A percentile compares a stretch with the other conserved stretches of the same genome.
Conservation (phyloP, 108 stramenopile genomes). For the Chaetoceros muelleri region DNA sequence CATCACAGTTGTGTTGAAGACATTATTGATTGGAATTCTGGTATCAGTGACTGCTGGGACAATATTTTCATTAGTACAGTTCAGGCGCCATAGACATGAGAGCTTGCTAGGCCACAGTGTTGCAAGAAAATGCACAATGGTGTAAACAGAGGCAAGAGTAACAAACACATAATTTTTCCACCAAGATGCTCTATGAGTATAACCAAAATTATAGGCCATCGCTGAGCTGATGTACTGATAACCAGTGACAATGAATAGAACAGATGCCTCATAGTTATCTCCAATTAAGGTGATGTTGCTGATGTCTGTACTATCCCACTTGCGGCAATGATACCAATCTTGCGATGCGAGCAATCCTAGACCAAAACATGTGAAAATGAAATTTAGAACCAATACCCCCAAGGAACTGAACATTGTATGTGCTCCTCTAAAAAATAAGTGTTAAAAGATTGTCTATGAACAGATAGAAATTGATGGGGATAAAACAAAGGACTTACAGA, state of each 20-base stretch:
- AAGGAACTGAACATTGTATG: conserved; percentile 33
- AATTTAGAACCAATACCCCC: conserved; percentile 41
- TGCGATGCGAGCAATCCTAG: conserved; percentile 29
- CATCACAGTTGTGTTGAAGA: conserved; percentile 50
- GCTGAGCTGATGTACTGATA: conserved; percentile 48
- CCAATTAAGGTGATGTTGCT: conserved; percentile 28
- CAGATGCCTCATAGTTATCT: conserved; percentile 44
- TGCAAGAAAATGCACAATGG: conserved; percentile 13
- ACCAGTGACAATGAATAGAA: conserved; percentile 46
- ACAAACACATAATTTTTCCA: conserved; percentile 41
- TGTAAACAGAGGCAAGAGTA: conserved; percentile 15
- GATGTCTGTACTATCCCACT: conserved; percentile 38
- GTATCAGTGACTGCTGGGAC: conserved; percentile 16
- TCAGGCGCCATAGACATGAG: conserved; percentile 47
- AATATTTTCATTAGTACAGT: conserved; percentile 43
- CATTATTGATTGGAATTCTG: conserved; percentile 28
- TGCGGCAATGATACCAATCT: conserved; percentile 56
- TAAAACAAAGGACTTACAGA: no score
- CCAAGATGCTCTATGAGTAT: conserved; percentile 25
- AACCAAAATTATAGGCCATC: conserved; percentile 48
- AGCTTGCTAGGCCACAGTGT: conserved; percentile 24
- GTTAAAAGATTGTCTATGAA: no score
- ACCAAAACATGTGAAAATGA: conserved; percentile 31
- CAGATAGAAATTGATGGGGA: no score
- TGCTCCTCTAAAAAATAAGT: no score